phyloP scores from a whole-genome alignment of 2,329 filamentous ascomycete species.

The Penicillium sp. region DNA sequence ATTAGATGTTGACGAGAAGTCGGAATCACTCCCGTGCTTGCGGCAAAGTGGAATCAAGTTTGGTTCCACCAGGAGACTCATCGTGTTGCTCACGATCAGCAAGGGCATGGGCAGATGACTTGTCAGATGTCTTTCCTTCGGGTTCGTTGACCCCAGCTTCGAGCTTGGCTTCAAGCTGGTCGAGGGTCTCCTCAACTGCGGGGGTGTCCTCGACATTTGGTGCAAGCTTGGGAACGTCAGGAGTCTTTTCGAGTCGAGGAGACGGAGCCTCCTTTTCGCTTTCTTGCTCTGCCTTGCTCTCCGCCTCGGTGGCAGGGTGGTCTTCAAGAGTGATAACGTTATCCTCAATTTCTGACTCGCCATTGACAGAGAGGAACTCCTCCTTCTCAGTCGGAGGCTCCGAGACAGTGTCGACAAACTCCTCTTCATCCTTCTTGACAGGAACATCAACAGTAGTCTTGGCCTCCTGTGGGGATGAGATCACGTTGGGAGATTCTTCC shows the following conservation, averaged over 20 bases:
- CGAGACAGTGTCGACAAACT: constrained; percentile 9
- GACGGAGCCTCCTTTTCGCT: neutral
- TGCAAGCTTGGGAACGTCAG: neutral
- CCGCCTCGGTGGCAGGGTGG: neutral
- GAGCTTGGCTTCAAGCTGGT: constrained; percentile 8
- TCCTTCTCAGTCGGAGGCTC: constrained; percentile 30
- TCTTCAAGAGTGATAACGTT: constrained; percentile 1
- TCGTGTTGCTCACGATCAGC: neutral
- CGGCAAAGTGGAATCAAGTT: constrained; percentile 5
- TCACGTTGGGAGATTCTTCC: constrained; percentile 10
- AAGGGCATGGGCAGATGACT: neutral
- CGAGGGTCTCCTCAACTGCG: constrained; percentile 6
- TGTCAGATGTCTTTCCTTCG: neutral
- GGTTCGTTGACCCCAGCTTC: neutral
- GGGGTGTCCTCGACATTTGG: constrained; percentile 4
- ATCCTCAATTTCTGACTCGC: constrained; percentile 28
- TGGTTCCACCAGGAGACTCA: constrained; percentile 1
- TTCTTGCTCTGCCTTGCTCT: neutral
- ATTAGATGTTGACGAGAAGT: neutral
- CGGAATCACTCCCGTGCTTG: constrained; percentile 1
- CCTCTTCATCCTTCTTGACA: constrained; percentile 29
- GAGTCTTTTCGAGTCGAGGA: neutral
- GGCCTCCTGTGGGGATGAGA: constrained; percentile 13
- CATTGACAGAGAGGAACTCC: constrained; percentile 44
- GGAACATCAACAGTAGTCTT: constrained; percentile 20